A percentile compares a stretch with the other conserved stretches of the same genome.
Conservation (phyloP, 768 basidiomycete genomes). For the Porpolomopsis calyptriformis region DNA sequence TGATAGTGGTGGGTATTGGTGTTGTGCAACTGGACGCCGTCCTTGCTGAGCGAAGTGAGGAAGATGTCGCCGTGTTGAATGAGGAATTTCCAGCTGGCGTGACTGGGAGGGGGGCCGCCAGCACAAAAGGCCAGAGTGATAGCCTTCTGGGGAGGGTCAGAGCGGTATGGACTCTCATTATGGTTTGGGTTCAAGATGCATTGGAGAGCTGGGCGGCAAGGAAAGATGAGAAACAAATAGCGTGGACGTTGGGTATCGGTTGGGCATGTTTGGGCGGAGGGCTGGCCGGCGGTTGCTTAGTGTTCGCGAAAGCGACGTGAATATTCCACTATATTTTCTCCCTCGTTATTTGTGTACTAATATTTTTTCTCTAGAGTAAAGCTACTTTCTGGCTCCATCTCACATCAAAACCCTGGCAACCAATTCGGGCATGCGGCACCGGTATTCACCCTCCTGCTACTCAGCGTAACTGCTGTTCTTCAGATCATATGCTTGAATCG, state of each 20-base stretch:
- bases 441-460: slow-evolving; percentile 63
- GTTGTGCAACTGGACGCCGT: slow-evolving; percentile 65
- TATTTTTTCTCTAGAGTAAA: slow-evolving; percentile 52
- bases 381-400: slow-evolving; percentile 63
- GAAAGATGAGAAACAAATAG: slow-evolving; percentile 75
- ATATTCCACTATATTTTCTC: slow-evolving; percentile 16
- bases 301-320: slow-evolving; percentile 67
- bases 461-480: slow-evolving; percentile 65
- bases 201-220: slow-evolving; percentile 68
- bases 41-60: slow-evolving; percentile 57
- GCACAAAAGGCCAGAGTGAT: background rate
- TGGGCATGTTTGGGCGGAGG: slow-evolving; percentile 94
- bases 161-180: slow-evolving; percentile 32
- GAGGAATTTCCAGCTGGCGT: background rate
- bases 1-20: slow-evolving; percentile 56
- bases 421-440: slow-evolving; percentile 77
- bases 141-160: slow-evolving; percentile 21
- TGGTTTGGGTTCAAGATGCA: slow-evolving; percentile 46
- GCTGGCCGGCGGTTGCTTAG: slow-evolving; percentile 78
- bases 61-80: slow-evolving; percentile 38
- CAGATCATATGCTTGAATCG: slow-evolving; percentile 91
- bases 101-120: background rate
- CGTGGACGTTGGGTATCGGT: slow-evolving; percentile 85
- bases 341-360: background rate
- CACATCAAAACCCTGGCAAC: slow-evolving; percentile 74